Evolutionary conservation across 805 yeast species (phyloP), one percentile per base, ranked within the genome.

Genomic region (Saccharomyces eubayanus): DNA sequence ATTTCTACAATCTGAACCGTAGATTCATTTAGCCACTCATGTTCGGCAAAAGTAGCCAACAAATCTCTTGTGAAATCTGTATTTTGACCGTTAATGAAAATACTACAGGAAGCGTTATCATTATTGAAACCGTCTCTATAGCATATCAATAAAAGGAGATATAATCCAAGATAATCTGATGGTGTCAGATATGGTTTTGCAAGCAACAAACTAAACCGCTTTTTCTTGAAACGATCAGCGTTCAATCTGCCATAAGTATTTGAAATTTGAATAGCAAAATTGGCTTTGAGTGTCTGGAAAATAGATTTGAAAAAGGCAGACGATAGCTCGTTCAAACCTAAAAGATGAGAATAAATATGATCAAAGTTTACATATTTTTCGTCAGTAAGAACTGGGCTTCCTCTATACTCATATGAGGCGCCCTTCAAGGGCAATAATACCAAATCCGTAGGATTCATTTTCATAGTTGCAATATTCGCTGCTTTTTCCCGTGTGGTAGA

Each of bases 401-500:
- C 60, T 36, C 52, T 57, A 11, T 45, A 49, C 31, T 63, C 64
- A 51, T 59, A 58, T 6, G 62, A 54, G 2, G 67, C 62, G 12
- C 70, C 70, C 30, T 62, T 64, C 8, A 67, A 36, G 1, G 72
- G 65, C 6, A 68, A 31, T 5, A 67, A 49, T 12, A 65, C 53
- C 14, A 65, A 28, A 51, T 63, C 66, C 1, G 59, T 51, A 2
- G 46, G 50, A 21, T 56, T 51, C 20, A 53, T 30, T 12, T 59
- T 49, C 40, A 63, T 50, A 1, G 65, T 56, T 1, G 50, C 47
- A 11, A 68, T 58, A 51, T 64, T 63, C 1, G 57, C 48, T 2
- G 66, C 68, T 48, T 66, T 65, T 48, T 67, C 72, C 40, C 63
- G 57, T 9, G 61, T 52, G 3, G 71, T 62, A 2, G 71, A 65